Evolutionary conservation across 371 early-diverging fungal species (phyloP).

Genomic region (Rhizopus delemar): DNA sequence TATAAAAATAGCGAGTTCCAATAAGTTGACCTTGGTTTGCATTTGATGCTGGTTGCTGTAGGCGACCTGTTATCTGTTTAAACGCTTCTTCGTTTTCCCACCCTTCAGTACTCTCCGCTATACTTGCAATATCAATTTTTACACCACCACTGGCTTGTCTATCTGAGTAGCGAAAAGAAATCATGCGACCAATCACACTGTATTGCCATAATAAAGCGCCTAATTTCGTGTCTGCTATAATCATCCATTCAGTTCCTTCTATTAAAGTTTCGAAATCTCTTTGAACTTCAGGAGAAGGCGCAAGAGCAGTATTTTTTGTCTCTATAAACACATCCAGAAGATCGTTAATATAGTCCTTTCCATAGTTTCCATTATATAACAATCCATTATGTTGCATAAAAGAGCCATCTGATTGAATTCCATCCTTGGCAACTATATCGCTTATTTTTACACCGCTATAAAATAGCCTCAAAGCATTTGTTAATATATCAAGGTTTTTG

Average conservation of each 20-base stretch:
- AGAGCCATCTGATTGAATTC: conserved; percentile 38
- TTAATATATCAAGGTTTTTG: conserved; percentile 6
- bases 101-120: conserved; percentile 17
- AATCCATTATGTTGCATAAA: conserved; percentile 38
- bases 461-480: conserved; percentile 17
- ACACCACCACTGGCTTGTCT: conserved; percentile 27
- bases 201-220: conserved; percentile 33
- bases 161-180: conserved; percentile 27
- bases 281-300: conserved; percentile 13
- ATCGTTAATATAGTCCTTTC: conserved; percentile 31
- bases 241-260: conserved; percentile 40
- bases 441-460: conserved; percentile 23
- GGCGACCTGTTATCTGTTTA: conserved; percentile 15
- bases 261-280: conserved; percentile 23
- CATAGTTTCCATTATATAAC: conserved; percentile 38
- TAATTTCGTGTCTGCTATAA: conserved; percentile 24
- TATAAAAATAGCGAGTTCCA: conserved; percentile 36
- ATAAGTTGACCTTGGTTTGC: conserved; percentile 39
- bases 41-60: conserved; percentile 9
- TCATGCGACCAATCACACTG: conserved; percentile 36
- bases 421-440: conserved; percentile 16
- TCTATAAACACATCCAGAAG: conserved; percentile 25
- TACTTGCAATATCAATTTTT: conserved; percentile 18
- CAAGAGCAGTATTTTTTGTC: conserved; percentile 19
- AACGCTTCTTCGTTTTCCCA: conserved; percentile 16